Evolutionary conservation across 768 basidiomycete genomes (phyloP).

Genomic region (Russula ochroleuca): DNA sequence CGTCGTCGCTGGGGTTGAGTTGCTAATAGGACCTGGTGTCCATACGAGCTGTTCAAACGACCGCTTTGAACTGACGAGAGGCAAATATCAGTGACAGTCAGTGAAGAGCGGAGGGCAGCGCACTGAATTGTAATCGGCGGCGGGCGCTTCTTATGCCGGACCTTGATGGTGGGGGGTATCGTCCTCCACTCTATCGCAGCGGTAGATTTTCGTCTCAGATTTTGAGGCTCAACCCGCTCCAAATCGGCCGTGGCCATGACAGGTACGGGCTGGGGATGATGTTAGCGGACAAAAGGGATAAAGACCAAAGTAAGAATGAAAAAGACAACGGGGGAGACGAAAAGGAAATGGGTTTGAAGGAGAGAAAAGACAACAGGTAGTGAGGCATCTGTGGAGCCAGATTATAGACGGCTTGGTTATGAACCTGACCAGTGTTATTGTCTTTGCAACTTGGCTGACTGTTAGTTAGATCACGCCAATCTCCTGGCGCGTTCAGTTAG

Average conservation of each 20-base stretch:
- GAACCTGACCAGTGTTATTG: constrained; percentile 23
- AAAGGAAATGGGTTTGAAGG: not conserved
- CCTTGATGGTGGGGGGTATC: constrained; percentile 28
- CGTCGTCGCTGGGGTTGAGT: constrained; percentile 7
- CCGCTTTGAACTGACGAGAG: constrained; percentile 21
- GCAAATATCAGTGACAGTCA: not conserved
- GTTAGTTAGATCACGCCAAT: constrained; percentile 6
- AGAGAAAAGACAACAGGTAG: constrained; percentile 4
- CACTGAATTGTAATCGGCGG: constrained; percentile 25
- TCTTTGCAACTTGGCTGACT: constrained; percentile 9
- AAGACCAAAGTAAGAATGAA: constrained; percentile 6
- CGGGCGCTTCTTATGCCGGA: constrained; percentile 28
- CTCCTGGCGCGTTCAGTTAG: constrained; percentile 13
- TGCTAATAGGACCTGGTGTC: constrained; percentile 19
- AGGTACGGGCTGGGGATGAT: not conserved
- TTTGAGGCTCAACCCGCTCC: constrained; percentile 18
- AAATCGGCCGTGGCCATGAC: constrained; percentile 14
- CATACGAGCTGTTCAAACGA: constrained; percentile 25
- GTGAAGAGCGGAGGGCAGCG: constrained; percentile 12
- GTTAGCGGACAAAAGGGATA: constrained; percentile 18
- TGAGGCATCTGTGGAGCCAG: constrained; percentile 7
- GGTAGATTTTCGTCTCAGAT: constrained; percentile 16
- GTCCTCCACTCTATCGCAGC: constrained; percentile 29
- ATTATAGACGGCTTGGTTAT: constrained; percentile 18
- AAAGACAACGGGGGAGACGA: not conserved